phyloP scores from a whole-genome alignment of 192 early-diverging fungal genomes.

The Funneliformis geosporum region DNA sequence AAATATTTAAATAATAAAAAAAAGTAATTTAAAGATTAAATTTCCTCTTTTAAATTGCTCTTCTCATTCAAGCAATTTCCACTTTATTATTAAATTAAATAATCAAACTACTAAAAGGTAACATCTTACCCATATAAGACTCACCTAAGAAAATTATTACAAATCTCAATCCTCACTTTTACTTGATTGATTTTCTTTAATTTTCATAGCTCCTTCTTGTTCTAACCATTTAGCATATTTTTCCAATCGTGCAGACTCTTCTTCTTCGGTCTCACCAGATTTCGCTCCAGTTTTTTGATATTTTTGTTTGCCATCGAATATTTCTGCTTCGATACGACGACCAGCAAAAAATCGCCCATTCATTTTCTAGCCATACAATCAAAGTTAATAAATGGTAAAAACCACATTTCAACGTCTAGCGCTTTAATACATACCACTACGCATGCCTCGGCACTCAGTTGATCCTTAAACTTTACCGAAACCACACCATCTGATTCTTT shows the following conservation, averaged over 20 bases:
- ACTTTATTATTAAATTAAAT: background rate
- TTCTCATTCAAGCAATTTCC: background rate
- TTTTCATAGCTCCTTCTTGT: slow-evolving; percentile 37
- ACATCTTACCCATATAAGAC: background rate
- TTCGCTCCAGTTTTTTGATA: slow-evolving; percentile 62
- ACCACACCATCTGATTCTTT: slow-evolving; percentile 80
- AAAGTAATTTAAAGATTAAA: too few relatives aligned
- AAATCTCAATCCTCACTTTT: background rate
- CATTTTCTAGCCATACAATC: slow-evolving; percentile 63
- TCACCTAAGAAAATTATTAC: background rate
- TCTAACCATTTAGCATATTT: slow-evolving; percentile 92
- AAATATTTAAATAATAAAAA: too few relatives aligned
- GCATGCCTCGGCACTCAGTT: slow-evolving; percentile 76
- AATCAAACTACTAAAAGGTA: background rate
- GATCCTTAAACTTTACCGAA: slow-evolving; percentile 85
- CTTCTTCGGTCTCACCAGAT: slow-evolving; percentile 66
- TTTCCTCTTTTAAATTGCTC: background rate
- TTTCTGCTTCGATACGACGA: slow-evolving; percentile 70
- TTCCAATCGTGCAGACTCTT: slow-evolving; percentile 76
- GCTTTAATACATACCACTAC: slow-evolving; percentile 62
- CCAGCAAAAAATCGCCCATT: slow-evolving; percentile 91
- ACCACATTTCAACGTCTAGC: background rate
- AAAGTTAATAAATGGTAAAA: background rate
- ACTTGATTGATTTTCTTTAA: slow-evolving; percentile 7
- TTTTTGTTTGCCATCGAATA: slow-evolving; percentile 82